A percentile compares a stretch with the other conserved stretches of the same genome.
Evolutionary conservation across 805 yeast species (phyloP).

Genomic region (Candida michaelii): DNA sequence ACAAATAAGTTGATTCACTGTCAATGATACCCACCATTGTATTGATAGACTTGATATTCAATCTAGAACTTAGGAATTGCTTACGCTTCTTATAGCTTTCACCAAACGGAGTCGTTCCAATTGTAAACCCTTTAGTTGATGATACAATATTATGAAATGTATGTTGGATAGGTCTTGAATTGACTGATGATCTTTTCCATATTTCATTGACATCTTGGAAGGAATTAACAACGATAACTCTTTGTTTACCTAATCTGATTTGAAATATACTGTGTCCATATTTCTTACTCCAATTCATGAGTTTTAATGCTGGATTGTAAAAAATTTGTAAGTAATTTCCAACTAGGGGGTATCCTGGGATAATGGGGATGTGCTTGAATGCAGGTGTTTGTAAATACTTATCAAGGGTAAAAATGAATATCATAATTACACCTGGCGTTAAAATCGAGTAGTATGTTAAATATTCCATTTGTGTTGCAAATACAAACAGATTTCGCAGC

Average conservation of each 20-base stretch:
- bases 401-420: not conserved
- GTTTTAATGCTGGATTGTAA: constrained; percentile 50
- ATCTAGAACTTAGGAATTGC: constrained; percentile 46
- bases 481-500: constrained; percentile 3
- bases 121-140: constrained; percentile 54
- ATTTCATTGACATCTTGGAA: constrained; percentile 52
- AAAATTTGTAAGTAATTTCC: constrained; percentile 50
- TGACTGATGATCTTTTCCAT: constrained; percentile 50
- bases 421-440: not conserved
- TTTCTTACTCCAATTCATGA: constrained; percentile 42
- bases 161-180: constrained; percentile 64
- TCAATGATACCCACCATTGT: constrained; percentile 35
- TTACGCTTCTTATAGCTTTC: constrained; percentile 45
- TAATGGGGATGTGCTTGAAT: constrained; percentile 26
- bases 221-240: constrained; percentile 67
- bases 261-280: constrained; percentile 54
- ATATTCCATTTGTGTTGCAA: constrained; percentile 6
- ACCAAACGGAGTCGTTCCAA: constrained; percentile 66
- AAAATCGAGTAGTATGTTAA: not conserved
- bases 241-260: constrained; percentile 55
- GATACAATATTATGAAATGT: constrained; percentile 69
- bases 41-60: constrained; percentile 39
- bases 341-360: constrained; percentile 50
- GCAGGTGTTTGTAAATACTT: not conserved
- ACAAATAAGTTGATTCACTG: constrained; percentile 30